Percentiles rank a stretch among this genome's conserved stretches.
Conservation (phyloP, 257 asterid genomes). For the Solanum etuberosum region DNA sequence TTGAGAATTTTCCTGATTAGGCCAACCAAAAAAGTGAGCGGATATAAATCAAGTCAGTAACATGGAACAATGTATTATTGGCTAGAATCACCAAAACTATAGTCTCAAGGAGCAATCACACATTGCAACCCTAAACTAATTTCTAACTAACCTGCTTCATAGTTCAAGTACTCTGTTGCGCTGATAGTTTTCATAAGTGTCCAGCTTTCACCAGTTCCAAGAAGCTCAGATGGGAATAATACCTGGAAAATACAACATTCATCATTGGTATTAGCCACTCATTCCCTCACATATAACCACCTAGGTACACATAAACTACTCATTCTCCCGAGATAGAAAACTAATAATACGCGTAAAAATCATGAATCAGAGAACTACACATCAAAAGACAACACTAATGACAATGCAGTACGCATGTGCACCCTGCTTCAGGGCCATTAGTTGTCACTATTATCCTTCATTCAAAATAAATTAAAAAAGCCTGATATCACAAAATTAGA, state of each 20-base stretch:
- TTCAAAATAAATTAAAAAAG: neutral
- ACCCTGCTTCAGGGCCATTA: neutral
- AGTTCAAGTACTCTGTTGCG: conserved; percentile 90
- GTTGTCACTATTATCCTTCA: neutral
- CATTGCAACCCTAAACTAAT: neutral
- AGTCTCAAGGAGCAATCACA: neutral
- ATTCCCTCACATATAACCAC: neutral
- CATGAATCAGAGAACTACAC: neutral
- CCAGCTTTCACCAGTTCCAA: conserved; percentile 96
- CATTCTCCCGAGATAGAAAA: neutral
- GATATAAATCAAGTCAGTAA: neutral
- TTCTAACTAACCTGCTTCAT: conserved; percentile 73
- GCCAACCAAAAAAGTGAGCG: neutral
- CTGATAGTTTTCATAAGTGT: conserved; percentile 96
- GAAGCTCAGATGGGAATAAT: conserved; percentile 88
- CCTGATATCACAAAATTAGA: neutral
- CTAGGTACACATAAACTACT: neutral
- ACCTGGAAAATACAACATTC: conserved; percentile 37
- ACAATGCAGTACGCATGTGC: neutral
- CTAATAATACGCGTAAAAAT: neutral
- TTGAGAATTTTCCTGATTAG: conserved; percentile 76
- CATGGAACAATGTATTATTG: neutral
- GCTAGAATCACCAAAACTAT: neutral
- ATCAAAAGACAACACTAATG: neutral
- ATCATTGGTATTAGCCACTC: neutral